These are phyloP conservation scores for Colletotrichum liaoningense DNA, from an alignment of 2,329 filamentous ascomycete genomes.

Conservation along the genomic window DNA sequence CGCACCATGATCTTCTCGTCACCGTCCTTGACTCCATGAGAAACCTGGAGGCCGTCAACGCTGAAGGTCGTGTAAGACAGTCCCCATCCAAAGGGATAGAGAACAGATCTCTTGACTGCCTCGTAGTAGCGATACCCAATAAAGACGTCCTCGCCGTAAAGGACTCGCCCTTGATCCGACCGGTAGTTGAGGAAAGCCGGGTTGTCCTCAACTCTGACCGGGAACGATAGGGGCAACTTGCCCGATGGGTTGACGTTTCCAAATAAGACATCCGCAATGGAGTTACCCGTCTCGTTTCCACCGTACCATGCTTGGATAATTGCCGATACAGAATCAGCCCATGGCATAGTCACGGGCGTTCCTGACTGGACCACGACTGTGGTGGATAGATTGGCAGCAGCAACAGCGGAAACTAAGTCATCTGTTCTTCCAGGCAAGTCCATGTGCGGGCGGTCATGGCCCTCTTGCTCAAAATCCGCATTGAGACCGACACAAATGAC, in stretches of 20 bases:
- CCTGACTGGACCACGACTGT: constrained; percentile 68
- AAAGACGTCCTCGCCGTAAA: constrained; percentile 80
- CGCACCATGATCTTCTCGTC: neutral
- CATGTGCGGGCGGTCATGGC: constrained; percentile 75
- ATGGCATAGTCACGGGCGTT: constrained; percentile 61
- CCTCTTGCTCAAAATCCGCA: constrained; percentile 55
- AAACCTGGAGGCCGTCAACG: constrained; percentile 44
- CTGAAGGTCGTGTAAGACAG: constrained; percentile 74
- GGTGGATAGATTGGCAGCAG: constrained; percentile 66
- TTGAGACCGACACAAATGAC: constrained; percentile 67
- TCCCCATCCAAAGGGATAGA: constrained; percentile 77
- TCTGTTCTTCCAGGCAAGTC: constrained; percentile 71
- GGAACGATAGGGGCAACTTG: constrained; percentile 79
- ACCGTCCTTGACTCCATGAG: constrained; percentile 17
- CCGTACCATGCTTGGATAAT: constrained; percentile 42
- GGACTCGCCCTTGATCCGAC: constrained; percentile 71
- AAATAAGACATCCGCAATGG: constrained; percentile 41
- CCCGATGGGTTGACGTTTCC: constrained; percentile 55
- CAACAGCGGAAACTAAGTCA: constrained; percentile 64
- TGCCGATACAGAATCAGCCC: constrained; percentile 58
- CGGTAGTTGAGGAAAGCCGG: constrained; percentile 75
- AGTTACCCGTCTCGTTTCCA: constrained; percentile 40
- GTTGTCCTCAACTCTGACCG: constrained; percentile 70
- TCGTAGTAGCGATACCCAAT: constrained; percentile 81
- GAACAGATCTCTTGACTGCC: constrained; percentile 50